These are phyloP conservation scores for Chrysopogon serrulatus DNA, from an alignment of 176 grass and related monocot species.

Conservation along the genomic window DNA sequence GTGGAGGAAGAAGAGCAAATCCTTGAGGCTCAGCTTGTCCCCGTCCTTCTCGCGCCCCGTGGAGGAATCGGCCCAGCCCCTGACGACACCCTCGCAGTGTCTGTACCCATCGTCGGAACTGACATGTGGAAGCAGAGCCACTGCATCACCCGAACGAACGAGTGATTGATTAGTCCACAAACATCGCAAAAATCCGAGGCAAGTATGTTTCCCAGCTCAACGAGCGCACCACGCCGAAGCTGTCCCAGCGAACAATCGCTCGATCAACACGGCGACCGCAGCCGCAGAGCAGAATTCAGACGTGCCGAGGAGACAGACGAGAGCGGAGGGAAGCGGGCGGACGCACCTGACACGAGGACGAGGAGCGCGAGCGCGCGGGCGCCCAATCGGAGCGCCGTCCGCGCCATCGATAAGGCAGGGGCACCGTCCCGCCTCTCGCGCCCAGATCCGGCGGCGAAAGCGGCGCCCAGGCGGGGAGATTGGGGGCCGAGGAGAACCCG, in stretches of 20 bases:
- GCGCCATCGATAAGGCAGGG: constrained; percentile 32
- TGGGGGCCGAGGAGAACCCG: not conserved
- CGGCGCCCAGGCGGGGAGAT: not conserved
- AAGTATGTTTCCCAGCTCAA: not conserved
- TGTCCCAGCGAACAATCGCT: not conserved
- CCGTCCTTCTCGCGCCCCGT: constrained; percentile 30
- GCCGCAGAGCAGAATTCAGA: not conserved
- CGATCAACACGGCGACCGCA: not conserved
- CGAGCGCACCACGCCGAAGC: not conserved
- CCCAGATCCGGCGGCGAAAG: not conserved
- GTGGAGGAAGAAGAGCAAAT: constrained; percentile 95
- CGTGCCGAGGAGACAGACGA: not conserved
- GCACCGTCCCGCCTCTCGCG: not conserved
- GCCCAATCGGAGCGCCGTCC: not conserved
- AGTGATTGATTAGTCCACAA: not conserved
- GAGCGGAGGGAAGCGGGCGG: too few relatives aligned
- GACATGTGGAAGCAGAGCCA: not conserved
- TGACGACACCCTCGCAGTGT: constrained; percentile 64
- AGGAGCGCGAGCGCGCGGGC: constrained; percentile 7
- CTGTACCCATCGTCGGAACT: constrained; percentile 31
- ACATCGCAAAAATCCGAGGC: not conserved
- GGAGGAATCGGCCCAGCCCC: constrained; percentile 51
- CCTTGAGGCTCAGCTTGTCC: constrained; percentile 69
- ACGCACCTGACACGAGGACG: constrained; percentile 26
- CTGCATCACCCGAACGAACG: constrained; percentile 8